Percentiles rank a stretch among this genome's conserved stretches.
These are phyloP conservation scores for Nothophoma quercina DNA, from an alignment of 2,329 filamentous ascomycete species.

Conservation along the genomic window DNA sequence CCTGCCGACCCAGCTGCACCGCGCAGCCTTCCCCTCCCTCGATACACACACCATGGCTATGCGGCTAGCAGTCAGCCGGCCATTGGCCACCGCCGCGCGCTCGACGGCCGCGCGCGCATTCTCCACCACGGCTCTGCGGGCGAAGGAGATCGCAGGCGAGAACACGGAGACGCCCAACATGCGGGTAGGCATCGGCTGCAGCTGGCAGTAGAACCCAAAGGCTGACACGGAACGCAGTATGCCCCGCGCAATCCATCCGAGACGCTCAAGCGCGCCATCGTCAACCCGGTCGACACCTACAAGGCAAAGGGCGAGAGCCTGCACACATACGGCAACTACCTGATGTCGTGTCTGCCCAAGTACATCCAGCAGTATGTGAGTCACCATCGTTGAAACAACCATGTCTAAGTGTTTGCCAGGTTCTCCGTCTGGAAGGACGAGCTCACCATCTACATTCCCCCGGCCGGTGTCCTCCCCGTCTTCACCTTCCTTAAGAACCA, in stretches of 20 bases:
- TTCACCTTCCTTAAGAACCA: conserved; percentile 97
- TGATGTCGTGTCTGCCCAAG: conserved; percentile 96
- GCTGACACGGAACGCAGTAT: conserved; percentile 45
- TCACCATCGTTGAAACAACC: background rate
- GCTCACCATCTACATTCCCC: conserved; percentile 90
- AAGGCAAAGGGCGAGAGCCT: conserved; percentile 84
- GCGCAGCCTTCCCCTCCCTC: conserved; percentile 30
- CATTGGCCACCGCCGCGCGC: conserved; percentile 48
- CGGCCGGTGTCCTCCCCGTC: conserved; percentile 86
- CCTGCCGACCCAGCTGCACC: conserved; percentile 28
- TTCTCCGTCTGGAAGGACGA: conserved; percentile 99
- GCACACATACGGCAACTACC: conserved; percentile 94
- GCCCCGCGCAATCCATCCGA: conserved; percentile 53
- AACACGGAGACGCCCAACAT: conserved; percentile 56
- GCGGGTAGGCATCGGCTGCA: conserved; percentile 43
- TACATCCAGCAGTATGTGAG: conserved; percentile 82
- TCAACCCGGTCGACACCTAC: conserved; percentile 95
- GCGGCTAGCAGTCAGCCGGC: conserved; percentile 50
- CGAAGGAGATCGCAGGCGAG: conserved; percentile 55
- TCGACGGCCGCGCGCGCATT: conserved; percentile 52
- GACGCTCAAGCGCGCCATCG: conserved; percentile 76
- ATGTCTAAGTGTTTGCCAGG: conserved; percentile 32
- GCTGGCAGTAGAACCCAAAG: too few relatives aligned
- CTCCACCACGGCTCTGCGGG: conserved; percentile 51
- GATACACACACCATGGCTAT: conserved; percentile 49